Evolutionary conservation across 768 basidiomycete genomes (phyloP), one percentile per base, ranked within the genome.

Genomic region (Auriscalpium vulgare): DNA sequence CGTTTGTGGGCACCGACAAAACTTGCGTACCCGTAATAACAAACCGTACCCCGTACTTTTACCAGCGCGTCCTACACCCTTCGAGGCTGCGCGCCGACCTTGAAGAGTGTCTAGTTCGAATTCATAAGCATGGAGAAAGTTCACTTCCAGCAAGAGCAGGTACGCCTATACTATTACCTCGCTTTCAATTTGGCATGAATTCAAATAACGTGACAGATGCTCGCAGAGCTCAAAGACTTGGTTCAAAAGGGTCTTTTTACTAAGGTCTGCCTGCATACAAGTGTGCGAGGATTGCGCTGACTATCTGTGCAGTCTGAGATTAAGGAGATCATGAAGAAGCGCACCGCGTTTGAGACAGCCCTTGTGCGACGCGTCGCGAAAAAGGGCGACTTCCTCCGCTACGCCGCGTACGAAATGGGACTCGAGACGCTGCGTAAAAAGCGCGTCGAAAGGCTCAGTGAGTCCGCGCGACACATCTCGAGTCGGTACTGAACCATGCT

Each of bases 201-300:
- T 52, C 21, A 54, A 38, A 13, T 10, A 46, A 16, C 43, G 16
- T 37, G 13, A 47, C 50, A 88, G 82, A 95, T 94, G 84, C 89
- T 95, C 82, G 82, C 85, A 48, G 94, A 97, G 84, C 87, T 95
- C 68, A 94, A 91, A 71, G 92, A 95, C 71, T 76, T 95, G 10
- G 83, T 88, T 57, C 82, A 92, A 63, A 92, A 89, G 71, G 81
- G 80, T 61, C 71, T 97, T 43, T 95, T 97, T 68, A 87, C 88
- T 0, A 76, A 83, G 71, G 88, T 89, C 65, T 68, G 82, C 70
- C 49, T 19, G 10, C 21, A 6, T 21, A 37, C 34, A 46, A 8
- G 47, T 17, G 36, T 16, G 43, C 51, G 37, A 55, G 58, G 40
- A 54, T 52, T 58, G 56, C 59, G 55, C 50, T 56, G 56, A 7